These are phyloP conservation scores for Irpex sp. DNA, from an alignment of 1,284 basidiomycete species.

Conservation along the genomic window DNA sequence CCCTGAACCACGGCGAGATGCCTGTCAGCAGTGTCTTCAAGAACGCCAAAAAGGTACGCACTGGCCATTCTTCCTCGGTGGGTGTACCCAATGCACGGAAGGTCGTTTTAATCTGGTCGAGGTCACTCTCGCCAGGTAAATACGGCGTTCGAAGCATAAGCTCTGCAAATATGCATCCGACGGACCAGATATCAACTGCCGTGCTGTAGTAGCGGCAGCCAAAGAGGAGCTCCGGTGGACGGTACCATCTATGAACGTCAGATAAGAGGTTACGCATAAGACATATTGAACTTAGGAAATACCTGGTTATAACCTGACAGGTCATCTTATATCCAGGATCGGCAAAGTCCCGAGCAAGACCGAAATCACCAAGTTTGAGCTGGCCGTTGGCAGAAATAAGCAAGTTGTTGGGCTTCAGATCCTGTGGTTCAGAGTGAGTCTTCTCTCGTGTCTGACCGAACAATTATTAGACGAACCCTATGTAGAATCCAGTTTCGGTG, in stretches of 20 bases:
- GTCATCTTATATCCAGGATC: slow-evolving; percentile 96
- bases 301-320: slow-evolving; percentile 95
- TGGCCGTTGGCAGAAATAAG: slow-evolving; percentile 88
- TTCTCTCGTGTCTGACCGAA: not conserved
- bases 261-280: not conserved
- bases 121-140: slow-evolving; percentile 88
- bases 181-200: slow-evolving; percentile 90
- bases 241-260: slow-evolving; percentile 76
- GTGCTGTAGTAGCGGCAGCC: slow-evolving; percentile 86
- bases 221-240: slow-evolving; percentile 90
- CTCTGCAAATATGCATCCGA: slow-evolving; percentile 95
- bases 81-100: slow-evolving; percentile 95
- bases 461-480: slow-evolving; percentile 51
- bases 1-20: slow-evolving; percentile 44
- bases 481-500: slow-evolving; percentile 93
- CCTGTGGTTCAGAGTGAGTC: slow-evolving; percentile 41
- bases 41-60: slow-evolving; percentile 31
- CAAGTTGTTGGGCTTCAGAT: slow-evolving; percentile 98
- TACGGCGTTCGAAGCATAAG: slow-evolving; percentile 94
- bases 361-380: slow-evolving; percentile 98
- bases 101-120: slow-evolving; percentile 93
- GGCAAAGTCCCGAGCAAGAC: slow-evolving; percentile 92
- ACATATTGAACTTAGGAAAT: slow-evolving; percentile 12
- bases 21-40: not conserved
- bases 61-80: slow-evolving; percentile 95